Base-by-base conservation (phyloP, 345 rosid species). In the Salix purpurea region DNA sequence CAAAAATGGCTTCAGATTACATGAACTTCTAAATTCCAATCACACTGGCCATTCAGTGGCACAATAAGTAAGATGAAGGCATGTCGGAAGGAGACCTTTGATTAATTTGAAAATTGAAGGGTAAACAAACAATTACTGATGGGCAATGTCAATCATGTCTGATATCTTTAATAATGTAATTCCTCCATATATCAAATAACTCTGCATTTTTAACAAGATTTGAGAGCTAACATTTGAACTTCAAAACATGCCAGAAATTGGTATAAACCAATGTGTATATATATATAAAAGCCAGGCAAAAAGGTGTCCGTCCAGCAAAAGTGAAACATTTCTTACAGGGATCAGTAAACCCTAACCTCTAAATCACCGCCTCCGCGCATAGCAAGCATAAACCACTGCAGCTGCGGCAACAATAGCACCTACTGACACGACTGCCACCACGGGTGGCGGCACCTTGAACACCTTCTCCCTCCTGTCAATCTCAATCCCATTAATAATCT, bases 361-460 rank as follows among this genome's bases (percentile, higher is more conserved):
- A 32, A 84, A 58, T 85, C 73, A 88, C 69, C 37, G 79, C 44
- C 74, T 83, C 87, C 83, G 89, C 13, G 82, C 67, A 73, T 75
- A 86, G 90, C 68, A 85, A 76, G 85, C 74, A 78, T 84, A 91
- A 28, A 75, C 83, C 69, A 79, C 74, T 26, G 90, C 90, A 58
- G 89, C 90, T 3, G 85, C 87, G 70, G 77, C 83, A 68, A 81
- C 85, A 67, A 87, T 21, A 15, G 86, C 87, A 28, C 90, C 90
- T 12, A 86, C 75, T 6, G 91, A 87, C 9, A 88, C 92, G 12
- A 78, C 85, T 2, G 84, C 94, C 73, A 86, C 77, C 37, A 88
- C 61, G 0, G 92, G 93, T 86, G 83, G 86, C 40, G 81, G 81
- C 78, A 72, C 67, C 67, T 83, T 79, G 30, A 75, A 72, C 23